These are phyloP conservation scores for Excoecaria agallocha DNA, from an alignment of 345 rosid species.

Conservation along the genomic window DNA sequence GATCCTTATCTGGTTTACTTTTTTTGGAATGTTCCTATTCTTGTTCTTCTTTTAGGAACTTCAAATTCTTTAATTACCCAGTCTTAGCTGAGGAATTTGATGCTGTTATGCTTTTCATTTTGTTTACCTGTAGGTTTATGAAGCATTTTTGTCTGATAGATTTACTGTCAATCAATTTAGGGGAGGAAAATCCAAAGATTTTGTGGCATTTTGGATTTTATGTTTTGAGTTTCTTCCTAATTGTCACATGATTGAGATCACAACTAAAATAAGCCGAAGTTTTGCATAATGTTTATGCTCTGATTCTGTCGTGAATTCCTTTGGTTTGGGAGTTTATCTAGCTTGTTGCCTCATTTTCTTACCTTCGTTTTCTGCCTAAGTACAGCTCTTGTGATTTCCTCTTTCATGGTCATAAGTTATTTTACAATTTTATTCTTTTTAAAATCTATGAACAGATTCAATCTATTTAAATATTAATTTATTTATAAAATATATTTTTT, in stretches of 20 bases:
- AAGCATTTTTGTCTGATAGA: background rate
- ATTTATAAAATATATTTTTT: too few species aligned
- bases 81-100: slow-evolving; percentile 15
- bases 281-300: background rate
- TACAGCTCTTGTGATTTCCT: background rate
- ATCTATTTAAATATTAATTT: too few species aligned
- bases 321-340: background rate
- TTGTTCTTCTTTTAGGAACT: background rate
- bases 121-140: slow-evolving; percentile 1
- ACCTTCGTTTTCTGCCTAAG: background rate
- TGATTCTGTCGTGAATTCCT: background rate
- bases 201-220: background rate
- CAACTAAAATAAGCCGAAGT: background rate
- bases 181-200: background rate
- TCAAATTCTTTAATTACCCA: slow-evolving; percentile 7
- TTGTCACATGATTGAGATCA: background rate
- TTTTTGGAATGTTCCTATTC: background rate
- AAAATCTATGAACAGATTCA: too few species aligned
- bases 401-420: background rate
- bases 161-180: background rate
- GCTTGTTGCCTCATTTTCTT: background rate
- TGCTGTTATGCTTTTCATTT: background rate
- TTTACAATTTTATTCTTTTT: background rate
- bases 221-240: background rate
- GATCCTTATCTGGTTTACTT: slow-evolving; percentile 1